Conservation (phyloP, 2,329 filamentous ascomycete genomes). For the Fusarium fracticaudum region DNA sequence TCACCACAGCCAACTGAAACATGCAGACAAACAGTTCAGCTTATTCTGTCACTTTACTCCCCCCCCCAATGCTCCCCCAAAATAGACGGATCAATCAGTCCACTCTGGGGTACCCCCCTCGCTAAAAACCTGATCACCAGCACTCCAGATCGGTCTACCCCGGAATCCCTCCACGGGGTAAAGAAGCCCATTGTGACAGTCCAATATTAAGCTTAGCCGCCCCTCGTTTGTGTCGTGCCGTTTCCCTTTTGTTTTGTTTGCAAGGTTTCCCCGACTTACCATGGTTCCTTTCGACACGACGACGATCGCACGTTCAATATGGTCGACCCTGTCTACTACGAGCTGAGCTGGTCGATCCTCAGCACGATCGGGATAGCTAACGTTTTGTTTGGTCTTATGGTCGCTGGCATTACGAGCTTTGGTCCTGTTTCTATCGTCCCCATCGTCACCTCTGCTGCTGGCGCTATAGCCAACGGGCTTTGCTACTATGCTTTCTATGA, state of each 20-base stretch:
- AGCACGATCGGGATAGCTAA: conserved; percentile 56
- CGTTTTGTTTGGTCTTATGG: conserved; percentile 50
- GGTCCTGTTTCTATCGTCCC: conserved; percentile 53
- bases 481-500: conserved; percentile 56
- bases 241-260: neutral
- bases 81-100: conserved; percentile 2
- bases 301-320: conserved; percentile 12
- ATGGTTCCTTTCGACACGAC: conserved; percentile 1
- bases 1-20: neutral
- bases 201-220: conserved; percentile 6
- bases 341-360: conserved; percentile 57
- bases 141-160: conserved; percentile 16
- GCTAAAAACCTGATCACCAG: conserved; percentile 21
- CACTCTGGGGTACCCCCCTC: conserved; percentile 20
- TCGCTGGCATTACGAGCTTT: conserved; percentile 53
- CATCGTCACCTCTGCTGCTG: conserved; percentile 50
- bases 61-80: conserved; percentile 1
- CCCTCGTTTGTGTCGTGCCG: neutral
- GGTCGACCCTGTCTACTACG: conserved; percentile 48
- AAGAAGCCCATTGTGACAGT: neutral
- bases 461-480: conserved; percentile 54
- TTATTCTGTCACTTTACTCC: neutral
- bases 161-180: conserved; percentile 23
- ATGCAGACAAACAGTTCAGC: neutral
- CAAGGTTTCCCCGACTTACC: neutral